Evolutionary conservation across 129 eudicot genomes (phyloP).

Genomic region (Scalesia atractyloides): DNA sequence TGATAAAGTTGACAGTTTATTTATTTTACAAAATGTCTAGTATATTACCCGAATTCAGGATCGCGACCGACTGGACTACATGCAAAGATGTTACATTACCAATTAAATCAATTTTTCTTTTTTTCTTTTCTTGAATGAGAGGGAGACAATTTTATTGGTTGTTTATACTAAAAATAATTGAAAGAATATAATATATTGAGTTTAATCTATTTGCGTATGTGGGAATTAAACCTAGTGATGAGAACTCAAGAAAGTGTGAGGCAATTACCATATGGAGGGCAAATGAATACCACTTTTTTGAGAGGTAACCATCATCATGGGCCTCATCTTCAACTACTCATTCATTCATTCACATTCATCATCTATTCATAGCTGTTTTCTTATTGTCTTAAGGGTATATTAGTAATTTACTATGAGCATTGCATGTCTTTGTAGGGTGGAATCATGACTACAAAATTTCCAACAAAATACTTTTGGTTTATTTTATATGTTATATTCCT

Average conservation of each 20-base stretch:
- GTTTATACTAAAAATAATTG: no score
- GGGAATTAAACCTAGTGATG: not conserved
- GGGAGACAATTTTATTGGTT: no score
- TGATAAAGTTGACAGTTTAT: no score
- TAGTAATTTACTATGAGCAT: not conserved
- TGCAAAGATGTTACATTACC: no score
- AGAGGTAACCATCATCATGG: constrained; percentile 24
- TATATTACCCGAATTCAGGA: no score
- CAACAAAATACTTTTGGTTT: not conserved
- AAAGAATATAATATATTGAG: no score
- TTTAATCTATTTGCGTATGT: no score
- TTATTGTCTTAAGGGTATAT: constrained; percentile 10
- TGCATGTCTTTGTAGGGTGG: constrained; percentile 5
- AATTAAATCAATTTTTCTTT: no score
- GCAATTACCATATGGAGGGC: not conserved
- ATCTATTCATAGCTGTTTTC: constrained; percentile 21
- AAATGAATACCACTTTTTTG: constrained; percentile 19
- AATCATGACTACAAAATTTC: constrained; percentile 7
- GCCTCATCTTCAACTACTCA: constrained; percentile 34
- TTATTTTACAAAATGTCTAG: no score
- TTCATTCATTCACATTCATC: constrained; percentile 5
- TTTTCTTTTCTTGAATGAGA: no score
- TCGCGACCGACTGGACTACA: no score
- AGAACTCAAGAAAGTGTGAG: not conserved
- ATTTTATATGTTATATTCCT: no score